Percentiles rank a stretch among this genome's conserved stretches.
phyloP scores from a whole-genome alignment of 2,329 filamentous ascomycete species.

The Nothomitra cinnamomea region DNA sequence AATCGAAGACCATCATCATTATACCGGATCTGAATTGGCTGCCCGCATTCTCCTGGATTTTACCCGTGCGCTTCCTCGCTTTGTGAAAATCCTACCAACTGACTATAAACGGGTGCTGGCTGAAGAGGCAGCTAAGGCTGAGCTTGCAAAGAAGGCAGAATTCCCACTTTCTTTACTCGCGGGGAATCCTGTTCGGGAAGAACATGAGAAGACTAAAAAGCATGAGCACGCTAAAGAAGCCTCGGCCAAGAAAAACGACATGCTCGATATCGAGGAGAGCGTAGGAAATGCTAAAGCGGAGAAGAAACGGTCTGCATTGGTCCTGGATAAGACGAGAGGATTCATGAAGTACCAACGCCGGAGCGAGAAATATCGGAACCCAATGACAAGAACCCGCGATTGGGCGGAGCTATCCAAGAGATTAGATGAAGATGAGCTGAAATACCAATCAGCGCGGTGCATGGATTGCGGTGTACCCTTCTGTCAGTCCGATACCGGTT shows the following conservation, averaged over 20 bases:
- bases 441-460: conserved; percentile 90
- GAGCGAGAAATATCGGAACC: conserved; percentile 79
- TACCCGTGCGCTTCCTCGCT: conserved; percentile 73
- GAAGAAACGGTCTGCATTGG: conserved; percentile 76
- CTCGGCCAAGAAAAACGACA: conserved; percentile 51
- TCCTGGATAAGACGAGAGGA: conserved; percentile 92
- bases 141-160: conserved; percentile 67
- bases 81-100: conserved; percentile 82
- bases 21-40: conserved; percentile 88
- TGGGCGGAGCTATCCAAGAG: conserved; percentile 84
- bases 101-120: conserved; percentile 90
- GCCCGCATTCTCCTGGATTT: conserved; percentile 92
- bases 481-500: conserved; percentile 91
- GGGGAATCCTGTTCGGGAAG: conserved; percentile 39
- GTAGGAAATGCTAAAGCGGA: conserved; percentile 68
- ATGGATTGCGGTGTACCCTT: conserved; percentile 99
- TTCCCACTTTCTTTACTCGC: conserved; percentile 66
- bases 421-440: conserved; percentile 83
- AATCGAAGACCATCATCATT: conserved; percentile 94
- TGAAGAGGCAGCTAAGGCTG: conserved; percentile 73
- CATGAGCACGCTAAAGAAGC: conserved; percentile 42
- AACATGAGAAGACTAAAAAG: conserved; percentile 36
- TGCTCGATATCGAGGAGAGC: conserved; percentile 82
- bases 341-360: conserved; percentile 97
- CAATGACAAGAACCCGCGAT: conserved; percentile 72